phyloP scores from a whole-genome alignment of 495 filamentous ascomycete species.

The Podospora pseudocomata region DNA sequence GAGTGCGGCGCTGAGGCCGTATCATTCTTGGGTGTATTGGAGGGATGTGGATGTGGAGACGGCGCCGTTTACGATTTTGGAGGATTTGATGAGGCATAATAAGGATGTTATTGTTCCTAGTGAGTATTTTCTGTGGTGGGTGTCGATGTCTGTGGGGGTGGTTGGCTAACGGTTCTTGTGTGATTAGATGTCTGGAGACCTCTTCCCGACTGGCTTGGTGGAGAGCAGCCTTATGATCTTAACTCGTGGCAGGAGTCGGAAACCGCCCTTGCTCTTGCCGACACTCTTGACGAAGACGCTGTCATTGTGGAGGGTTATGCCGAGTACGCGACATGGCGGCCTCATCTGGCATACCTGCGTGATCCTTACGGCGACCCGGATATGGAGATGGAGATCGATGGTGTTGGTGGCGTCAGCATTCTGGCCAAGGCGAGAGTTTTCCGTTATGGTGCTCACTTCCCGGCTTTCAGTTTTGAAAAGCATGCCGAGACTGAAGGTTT shows the following conservation, averaged over 20 bases:
- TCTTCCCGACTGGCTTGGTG: constrained; percentile 96
- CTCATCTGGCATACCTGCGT: constrained; percentile 93
- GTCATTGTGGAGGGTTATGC: constrained; percentile 99
- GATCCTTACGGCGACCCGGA: constrained; percentile 98
- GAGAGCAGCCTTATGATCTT: constrained; percentile 97
- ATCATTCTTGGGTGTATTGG: constrained; percentile 99
- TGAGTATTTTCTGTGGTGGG: constrained; percentile 50
- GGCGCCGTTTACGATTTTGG: constrained; percentile 89
- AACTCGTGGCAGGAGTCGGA: constrained; percentile 99
- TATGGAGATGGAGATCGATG: constrained; percentile 99
- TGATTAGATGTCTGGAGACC: constrained; percentile 94
- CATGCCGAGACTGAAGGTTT: constrained; percentile 99
- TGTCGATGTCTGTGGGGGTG: not conserved
- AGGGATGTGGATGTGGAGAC: constrained; percentile 98
- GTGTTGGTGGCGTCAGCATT: constrained; percentile 95
- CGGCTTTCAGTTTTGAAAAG: constrained; percentile 97
- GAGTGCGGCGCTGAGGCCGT: constrained; percentile 87
- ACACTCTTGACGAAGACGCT: constrained; percentile 95
- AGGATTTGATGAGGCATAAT: constrained; percentile 98
- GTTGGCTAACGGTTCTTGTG: constrained; percentile 14
- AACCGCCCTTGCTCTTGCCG: constrained; percentile 87
- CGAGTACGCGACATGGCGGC: constrained; percentile 98
- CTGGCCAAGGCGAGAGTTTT: constrained; percentile 95
- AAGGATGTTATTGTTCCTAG: constrained; percentile 99
- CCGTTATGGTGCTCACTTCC: constrained; percentile 92